Percentiles rank a stretch among this genome's conserved stretches.
phyloP scores from a whole-genome alignment of 176 grass and related monocot species.

The Lolium rigidum region DNA sequence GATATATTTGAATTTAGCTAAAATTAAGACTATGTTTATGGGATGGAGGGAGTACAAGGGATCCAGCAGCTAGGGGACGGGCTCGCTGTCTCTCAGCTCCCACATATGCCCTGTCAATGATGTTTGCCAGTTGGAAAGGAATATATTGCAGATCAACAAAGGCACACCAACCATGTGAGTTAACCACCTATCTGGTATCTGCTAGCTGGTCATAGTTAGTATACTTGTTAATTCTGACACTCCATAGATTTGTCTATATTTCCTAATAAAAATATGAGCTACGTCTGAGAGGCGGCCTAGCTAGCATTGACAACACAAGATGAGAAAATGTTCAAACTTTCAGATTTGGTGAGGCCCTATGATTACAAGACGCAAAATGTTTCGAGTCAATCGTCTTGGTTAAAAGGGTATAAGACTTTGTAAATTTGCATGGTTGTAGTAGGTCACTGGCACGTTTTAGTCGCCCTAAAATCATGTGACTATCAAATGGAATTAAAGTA shows the following conservation, averaged over 20 bases:
- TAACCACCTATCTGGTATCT: neutral
- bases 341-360: neutral
- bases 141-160: neutral
- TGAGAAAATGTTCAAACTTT: neutral
- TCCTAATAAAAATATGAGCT: no score
- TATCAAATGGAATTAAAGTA: neutral
- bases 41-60: no score
- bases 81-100: neutral
- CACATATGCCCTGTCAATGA: neutral
- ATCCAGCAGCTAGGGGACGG: neutral
- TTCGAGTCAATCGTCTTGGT: no score
- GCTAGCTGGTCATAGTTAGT: neutral
- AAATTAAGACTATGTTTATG: no score
- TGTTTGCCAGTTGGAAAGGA: neutral
- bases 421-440: neutral
- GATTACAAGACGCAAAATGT: no score
- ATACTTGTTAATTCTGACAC: neutral
- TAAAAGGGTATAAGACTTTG: neutral
- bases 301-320: neutral
- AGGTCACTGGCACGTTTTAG: neutral
- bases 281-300: neutral
- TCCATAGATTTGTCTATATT: neutral
- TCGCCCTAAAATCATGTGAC: neutral
- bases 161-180: slow-evolving; percentile 30
- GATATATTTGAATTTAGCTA: no score